phyloP scores from a whole-genome alignment of 345 rosid species.

The Brassica incana region DNA sequence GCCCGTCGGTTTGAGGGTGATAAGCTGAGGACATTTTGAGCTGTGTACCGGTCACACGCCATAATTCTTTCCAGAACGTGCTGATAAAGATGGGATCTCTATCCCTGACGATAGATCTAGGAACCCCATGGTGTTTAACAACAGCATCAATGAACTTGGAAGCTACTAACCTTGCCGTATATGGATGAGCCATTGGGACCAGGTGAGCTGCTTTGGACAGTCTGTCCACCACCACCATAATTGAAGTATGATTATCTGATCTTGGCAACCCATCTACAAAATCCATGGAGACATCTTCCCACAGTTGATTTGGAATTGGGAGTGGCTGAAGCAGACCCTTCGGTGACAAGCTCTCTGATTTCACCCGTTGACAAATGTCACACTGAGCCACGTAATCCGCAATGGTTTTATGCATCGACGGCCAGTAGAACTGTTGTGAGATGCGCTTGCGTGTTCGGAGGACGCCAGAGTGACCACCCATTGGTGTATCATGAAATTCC shows the following conservation, averaged over 20 bases:
- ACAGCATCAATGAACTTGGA: background rate
- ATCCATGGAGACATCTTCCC: background rate
- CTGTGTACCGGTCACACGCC: background rate
- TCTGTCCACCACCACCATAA: background rate
- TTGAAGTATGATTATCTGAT: background rate
- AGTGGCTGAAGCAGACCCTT: background rate
- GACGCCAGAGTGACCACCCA: background rate
- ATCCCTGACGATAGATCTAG: background rate
- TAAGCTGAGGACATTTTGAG: background rate
- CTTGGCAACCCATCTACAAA: background rate
- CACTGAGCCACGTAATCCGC: background rate
- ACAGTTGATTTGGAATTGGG: background rate
- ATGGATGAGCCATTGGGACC: background rate
- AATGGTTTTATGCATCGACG: background rate
- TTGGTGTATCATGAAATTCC: background rate
- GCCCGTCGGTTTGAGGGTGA: background rate
- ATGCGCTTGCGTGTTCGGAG: no score
- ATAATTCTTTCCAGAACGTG: background rate
- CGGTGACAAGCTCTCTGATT: background rate
- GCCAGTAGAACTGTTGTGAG: no score
- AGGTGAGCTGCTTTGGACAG: background rate
- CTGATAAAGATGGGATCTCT: background rate
- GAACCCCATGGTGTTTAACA: background rate
- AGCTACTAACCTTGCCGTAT: background rate
- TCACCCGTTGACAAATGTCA: background rate